A percentile compares a stretch with the other conserved stretches of the same genome.
phyloP scores from a whole-genome alignment of 192 early-diverging fungal species.

The Mortierella claussenii region DNA sequence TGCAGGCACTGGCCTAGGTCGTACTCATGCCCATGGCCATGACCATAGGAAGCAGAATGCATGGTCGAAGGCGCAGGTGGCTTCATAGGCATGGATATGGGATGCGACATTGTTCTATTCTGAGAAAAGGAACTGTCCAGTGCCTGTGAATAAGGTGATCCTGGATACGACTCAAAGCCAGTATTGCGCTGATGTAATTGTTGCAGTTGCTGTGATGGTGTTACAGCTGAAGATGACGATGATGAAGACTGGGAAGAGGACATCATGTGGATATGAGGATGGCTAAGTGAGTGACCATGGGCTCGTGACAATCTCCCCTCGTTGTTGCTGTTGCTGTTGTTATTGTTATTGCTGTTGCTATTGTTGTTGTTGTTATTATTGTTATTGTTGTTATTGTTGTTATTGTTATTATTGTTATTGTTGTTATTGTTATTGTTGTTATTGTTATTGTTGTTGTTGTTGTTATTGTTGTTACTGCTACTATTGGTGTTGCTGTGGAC shows the following conservation, averaged over 20 bases:
- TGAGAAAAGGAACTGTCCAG: slow-evolving; percentile 4
- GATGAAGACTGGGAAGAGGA: too few relatives aligned
- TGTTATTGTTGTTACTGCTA: neutral
- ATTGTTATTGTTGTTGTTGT: too few relatives aligned
- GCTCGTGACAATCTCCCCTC: slow-evolving; percentile 9
- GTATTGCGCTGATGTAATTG: neutral
- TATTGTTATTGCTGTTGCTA: too few relatives aligned
- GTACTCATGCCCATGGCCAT: neutral
- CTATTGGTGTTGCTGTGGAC: neutral
- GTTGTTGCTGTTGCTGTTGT: too few relatives aligned
- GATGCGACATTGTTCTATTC: slow-evolving; percentile 1
- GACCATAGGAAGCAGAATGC: slow-evolving; percentile 2
- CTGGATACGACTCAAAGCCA: neutral
- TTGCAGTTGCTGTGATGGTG: slow-evolving; percentile 14
- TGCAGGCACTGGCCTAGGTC: neutral
- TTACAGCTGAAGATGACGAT: neutral
- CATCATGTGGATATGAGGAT: slow-evolving; percentile 26
- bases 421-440: too few relatives aligned
- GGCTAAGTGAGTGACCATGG: slow-evolving; percentile 36
- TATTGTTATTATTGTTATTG: too few relatives aligned
- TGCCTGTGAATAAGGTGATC: slow-evolving; percentile 1
- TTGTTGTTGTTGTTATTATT: too few relatives aligned
- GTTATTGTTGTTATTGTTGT: too few relatives aligned
- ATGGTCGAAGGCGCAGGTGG: slow-evolving; percentile 6
- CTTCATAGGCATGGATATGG: slow-evolving; percentile 26